A percentile compares a stretch with the other conserved stretches of the same genome.
Evolutionary conservation across 441 rosid species (phyloP).

Genomic region (Populus hybrid): DNA sequence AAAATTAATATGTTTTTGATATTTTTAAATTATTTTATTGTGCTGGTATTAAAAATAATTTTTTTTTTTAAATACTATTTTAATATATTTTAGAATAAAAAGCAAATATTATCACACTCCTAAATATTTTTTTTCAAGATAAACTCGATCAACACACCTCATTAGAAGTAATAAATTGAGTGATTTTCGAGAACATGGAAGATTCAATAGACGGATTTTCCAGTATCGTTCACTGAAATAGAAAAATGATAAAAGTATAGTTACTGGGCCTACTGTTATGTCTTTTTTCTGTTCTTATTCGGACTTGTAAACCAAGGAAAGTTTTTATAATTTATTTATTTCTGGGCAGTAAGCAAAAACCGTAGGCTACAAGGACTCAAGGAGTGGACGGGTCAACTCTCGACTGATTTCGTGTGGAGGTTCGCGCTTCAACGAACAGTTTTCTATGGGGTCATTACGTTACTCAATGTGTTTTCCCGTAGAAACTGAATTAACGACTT

Average conservation of each 20-base stretch:
- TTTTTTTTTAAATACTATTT: too few species aligned
- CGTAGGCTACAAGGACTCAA: not conserved
- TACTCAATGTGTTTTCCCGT: too few species aligned
- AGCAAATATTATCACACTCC: fast-evolving
- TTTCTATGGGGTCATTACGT: too few species aligned
- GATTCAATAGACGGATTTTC: not conserved
- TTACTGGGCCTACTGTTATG: not conserved
- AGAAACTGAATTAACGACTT: too few species aligned
- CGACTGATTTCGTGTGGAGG: not conserved
- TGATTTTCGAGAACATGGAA: not conserved
- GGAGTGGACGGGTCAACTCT: not conserved
- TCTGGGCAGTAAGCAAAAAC: not conserved
- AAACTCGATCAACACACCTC: not conserved
- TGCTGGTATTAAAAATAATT: too few species aligned
- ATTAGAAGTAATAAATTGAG: not conserved
- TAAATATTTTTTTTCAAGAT: not conserved
- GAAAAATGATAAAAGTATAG: not conserved
- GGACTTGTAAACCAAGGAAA: not conserved
- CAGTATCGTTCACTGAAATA: too few species aligned
- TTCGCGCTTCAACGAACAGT: not conserved
- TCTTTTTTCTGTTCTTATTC: not conserved
- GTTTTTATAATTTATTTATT: not conserved
- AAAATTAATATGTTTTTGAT: too few species aligned
- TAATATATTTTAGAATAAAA: too few species aligned
- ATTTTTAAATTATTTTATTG: too few species aligned